Evolutionary conservation across 2,329 filamentous ascomycete species (phyloP), one percentile per base, ranked within the genome.

Genomic region (Fusarium sp.): DNA sequence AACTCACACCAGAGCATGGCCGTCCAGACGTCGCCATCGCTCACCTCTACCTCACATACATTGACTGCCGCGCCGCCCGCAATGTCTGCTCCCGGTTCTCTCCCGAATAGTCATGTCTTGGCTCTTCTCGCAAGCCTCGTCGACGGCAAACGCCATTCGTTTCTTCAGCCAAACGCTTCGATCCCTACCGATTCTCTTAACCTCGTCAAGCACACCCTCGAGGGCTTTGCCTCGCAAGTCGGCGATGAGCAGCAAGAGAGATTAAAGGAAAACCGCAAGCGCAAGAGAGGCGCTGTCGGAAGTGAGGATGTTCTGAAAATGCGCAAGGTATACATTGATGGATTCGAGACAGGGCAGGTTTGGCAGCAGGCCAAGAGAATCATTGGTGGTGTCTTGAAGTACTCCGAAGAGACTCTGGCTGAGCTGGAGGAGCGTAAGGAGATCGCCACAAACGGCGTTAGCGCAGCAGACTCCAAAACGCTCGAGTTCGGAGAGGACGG

Each of bases 291-390:
- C 10, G 83, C 85, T 45, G 78, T 79, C 26, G 79, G 77, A 6
- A 80, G 79, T 26, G 80, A 84, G 51, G 79, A 87, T 68, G 81
- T 91, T 2, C 76, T 97, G 67, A 93, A 93, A 73, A 83, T 97
- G 73, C 90, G 92, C 73, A 94, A 92, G 78, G 83, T 99, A 17
- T 92, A 97, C 76, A 83, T 93, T 8, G 89, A 97, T 58, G 96
- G 95, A 0, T 97, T 98, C 72, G 92, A 92, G 72, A 90, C 92
- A 13, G 88, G 90, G 20, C 95, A 98, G 79, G 90, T 99, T 43
- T 99, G 95, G 92, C 93, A 97, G 79, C 96, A 99, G 81, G 92
- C 93, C 10, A 90, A 90, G 75, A 89, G 92, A 72, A 93, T 98
- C 20, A 89, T 98, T 58, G 86, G 79, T 14, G 83, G 84, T 46